Evolutionary conservation across 2,329 filamentous ascomycete genomes (phyloP), one percentile per base, ranked within the genome.

Genomic region (Cercospora berteroae): DNA sequence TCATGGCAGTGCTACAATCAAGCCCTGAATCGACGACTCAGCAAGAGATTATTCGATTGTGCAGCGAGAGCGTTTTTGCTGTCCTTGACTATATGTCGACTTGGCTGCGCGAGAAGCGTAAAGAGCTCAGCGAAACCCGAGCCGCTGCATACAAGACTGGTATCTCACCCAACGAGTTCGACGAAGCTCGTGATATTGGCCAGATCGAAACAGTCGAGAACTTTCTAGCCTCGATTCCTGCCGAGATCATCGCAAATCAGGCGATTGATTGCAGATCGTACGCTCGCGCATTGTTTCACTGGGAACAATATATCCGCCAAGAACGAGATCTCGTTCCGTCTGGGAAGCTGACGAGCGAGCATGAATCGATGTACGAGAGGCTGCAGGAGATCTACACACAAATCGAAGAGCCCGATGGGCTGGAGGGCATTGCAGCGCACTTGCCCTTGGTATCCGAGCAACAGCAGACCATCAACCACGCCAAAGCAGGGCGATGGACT

Each of bases 231-330:
- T 82, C 82, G 25, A 89, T 92, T 64, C 89, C 90, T 0, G 87
- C 90, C 4, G 88, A 91, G 72, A 81, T 90, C n/a, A 87, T 91
- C 60, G 93, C 95, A 6, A 87, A 88, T 71, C 88, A 94, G 71
- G 94, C 95, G 9, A 88, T 97, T n/a, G 92, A 97, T 75, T 98
- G 94, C 80, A 92, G 92, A 67, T 95, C 96, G 8, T 98, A 94
- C 77, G 90, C 95, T 7, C 88, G 95, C 60, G 95, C 96, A 1
- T 83, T 99, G 18, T 97, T 97, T 76, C 92, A 98, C 76, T 91
- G 96, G 83, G 95, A 99, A 79, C 93, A 96, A 73, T 91, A 97
- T 76, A 94, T 94, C 65, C 86, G 89, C 31, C 84, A 88, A 72
- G 67, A 75, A 73, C 27, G 79, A 81, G 60, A 70, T 12, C 57